Conservation (phyloP, 495 filamentous ascomycete genomes). For the Podospora pseudocomata region DNA sequence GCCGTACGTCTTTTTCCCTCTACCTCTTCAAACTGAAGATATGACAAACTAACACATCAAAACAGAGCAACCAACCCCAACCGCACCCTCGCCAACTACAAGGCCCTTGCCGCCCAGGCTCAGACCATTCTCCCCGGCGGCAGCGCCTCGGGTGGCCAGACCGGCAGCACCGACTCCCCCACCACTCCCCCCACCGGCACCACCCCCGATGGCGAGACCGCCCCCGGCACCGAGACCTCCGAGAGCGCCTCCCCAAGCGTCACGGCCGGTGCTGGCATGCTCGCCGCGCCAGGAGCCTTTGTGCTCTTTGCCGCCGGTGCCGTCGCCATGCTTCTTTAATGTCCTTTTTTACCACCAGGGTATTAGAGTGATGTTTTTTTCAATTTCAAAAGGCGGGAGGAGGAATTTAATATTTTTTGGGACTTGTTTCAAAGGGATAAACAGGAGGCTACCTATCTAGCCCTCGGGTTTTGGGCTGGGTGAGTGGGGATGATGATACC, state of each 20-base stretch:
- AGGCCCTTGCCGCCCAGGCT: conserved; percentile 41
- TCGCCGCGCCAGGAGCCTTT: conserved; percentile 20
- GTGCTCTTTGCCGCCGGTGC: conserved; percentile 31
- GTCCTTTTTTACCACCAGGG: neutral
- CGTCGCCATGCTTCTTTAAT: conserved; percentile 38
- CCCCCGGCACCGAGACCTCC: conserved; percentile 8
- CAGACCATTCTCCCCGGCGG: conserved; percentile 36
- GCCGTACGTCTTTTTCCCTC: conserved; percentile 44
- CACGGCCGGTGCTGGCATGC: conserved; percentile 22
- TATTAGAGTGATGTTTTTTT: neutral
- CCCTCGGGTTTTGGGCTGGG: neutral
- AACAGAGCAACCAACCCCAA: conserved; percentile 42
- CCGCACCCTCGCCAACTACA: conserved; percentile 50
- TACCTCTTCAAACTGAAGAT: neutral
- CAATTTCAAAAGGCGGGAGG: neutral
- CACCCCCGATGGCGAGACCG: conserved; percentile 11
- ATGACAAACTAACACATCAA: neutral
- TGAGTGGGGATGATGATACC: neutral
- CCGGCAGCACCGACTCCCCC: conserved; percentile 21
- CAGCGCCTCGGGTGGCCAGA: conserved; percentile 30
- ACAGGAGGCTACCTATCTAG: neutral
- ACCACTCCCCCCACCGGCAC: conserved; percentile 8
- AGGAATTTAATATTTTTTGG: neutral
- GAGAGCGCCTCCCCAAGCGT: conserved; percentile 4
- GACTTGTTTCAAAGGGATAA: neutral